Evolutionary conservation across 345 rosid species (phyloP).

Genomic region (Citrus australasica): DNA sequence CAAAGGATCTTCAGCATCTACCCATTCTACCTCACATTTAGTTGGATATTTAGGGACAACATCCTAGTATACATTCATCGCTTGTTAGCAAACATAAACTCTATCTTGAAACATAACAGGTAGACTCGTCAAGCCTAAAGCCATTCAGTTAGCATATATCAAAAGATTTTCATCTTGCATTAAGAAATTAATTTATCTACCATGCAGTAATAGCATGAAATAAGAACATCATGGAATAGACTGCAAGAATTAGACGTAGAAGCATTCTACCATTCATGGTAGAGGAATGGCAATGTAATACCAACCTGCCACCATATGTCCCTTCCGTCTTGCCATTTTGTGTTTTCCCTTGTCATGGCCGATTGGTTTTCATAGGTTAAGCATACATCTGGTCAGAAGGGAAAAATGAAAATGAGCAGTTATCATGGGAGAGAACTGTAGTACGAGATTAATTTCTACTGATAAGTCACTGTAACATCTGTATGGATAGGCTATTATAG

Average conservation of each 20-base stretch:
- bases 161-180: not conserved
- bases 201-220: not conserved
- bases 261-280: not conserved
- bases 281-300: not conserved
- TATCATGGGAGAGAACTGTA: not conserved
- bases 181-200: not conserved
- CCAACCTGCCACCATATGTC: constrained; percentile 97
- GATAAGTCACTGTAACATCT: not conserved
- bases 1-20: constrained; percentile 98
- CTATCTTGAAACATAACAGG: not conserved
- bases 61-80: constrained; percentile 46
- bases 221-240: not conserved
- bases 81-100: constrained; percentile 14
- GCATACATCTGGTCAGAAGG: constrained; percentile 52
- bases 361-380: constrained; percentile 72
- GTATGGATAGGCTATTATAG: not conserved
- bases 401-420: constrained; percentile 13
- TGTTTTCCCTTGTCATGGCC: constrained; percentile 66
- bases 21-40: constrained; percentile 90
- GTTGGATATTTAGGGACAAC: constrained; percentile 75
- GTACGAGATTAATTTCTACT: not conserved
- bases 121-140: not conserved
- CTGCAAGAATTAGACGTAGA: not conserved
- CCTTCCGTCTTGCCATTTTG: constrained; percentile 86
- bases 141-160: not conserved